Conservation (phyloP, 106 monocot species). For the Dioscorea zingiberensis region DNA sequence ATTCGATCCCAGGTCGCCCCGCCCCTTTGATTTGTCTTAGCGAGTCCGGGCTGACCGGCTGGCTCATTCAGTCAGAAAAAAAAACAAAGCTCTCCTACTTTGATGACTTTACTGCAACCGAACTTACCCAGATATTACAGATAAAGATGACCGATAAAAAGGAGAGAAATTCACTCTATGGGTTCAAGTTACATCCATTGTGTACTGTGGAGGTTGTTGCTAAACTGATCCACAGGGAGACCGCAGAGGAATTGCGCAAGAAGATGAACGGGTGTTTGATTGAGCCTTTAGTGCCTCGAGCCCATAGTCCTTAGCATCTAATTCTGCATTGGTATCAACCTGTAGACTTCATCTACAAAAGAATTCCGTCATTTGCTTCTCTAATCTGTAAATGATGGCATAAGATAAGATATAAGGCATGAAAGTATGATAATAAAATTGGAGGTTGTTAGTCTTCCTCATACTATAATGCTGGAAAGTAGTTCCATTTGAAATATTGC, state of each 20-base stretch:
- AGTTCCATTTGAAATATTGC: too few relatives aligned
- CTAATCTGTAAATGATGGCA: conserved; percentile 37
- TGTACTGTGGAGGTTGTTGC: conserved; percentile 98
- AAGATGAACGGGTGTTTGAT: conserved; percentile 85
- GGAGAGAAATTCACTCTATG: conserved; percentile 44
- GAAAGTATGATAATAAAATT: too few relatives aligned
- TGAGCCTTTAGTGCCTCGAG: conserved; percentile 82
- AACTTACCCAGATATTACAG: conserved; percentile 73
- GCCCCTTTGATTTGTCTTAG: conserved; percentile 96
- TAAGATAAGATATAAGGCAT: too few relatives aligned
- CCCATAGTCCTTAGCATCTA: conserved; percentile 94
- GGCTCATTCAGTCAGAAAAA: conserved; percentile 95
- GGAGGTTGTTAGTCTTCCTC: too few relatives aligned
- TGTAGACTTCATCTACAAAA: conserved; percentile 93
- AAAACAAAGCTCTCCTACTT: conserved; percentile 82
- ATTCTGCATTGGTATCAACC: conserved; percentile 87
- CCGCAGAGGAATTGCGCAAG: conserved; percentile 54
- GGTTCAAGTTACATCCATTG: conserved; percentile 82
- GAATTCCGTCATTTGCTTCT: conserved; percentile 93
- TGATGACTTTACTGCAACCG: conserved; percentile 58
- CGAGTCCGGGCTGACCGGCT: too few relatives aligned
- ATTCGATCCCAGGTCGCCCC: too few relatives aligned
- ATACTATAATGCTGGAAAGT: too few relatives aligned
- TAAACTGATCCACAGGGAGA: conserved; percentile 36
- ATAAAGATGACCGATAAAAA: conserved; percentile 60